Base-by-base conservation (phyloP, 1,284 basidiomycete genomes). In the Apiotrichum brassicae region DNA sequence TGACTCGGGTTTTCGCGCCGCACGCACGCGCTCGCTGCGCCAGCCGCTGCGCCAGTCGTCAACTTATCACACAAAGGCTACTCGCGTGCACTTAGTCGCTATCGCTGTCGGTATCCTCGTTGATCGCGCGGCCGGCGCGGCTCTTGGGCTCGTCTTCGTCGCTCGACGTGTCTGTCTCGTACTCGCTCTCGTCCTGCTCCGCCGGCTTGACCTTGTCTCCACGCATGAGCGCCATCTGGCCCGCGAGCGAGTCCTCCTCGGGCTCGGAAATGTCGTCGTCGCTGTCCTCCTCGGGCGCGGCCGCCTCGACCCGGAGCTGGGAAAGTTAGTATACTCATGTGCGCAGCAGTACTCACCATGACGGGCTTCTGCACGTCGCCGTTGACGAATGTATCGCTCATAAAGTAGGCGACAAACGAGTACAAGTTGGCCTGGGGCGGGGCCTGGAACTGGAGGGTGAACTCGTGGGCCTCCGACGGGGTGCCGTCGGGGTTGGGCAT, bases 201-300 rank as follows among this genome's bases (percentile, higher is more conserved):
- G 63, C 70, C 54, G 76, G 82, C 79, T 92, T 94, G 48, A 97
- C 92, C 33, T 82, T 71, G 14, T 85, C 87, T 6, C 95, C 95
- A 46, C 89, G 84, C 90, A 99, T 94, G 43, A 85, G 81, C 3
- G 94, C 93, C 92, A 98, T 97, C 77, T 99, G 95, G 4, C 95
- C 95, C 3, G 93, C 95, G 40, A 98, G 76, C 22, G 84, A 81
- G 72, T 95, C 93, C 73, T 97, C 93, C 42, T 97, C 93, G 0
- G 92, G 92, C 48, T 95, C 92, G 0, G 89, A 94, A 56, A 97
- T 97, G 51, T 93, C 90, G 65, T 94, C 91, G 43, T 93, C 91
- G 14, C 73, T 77, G 19, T 75, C 79, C 4, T 76, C 77, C 16
- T 84, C 75, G 6, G 76, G 76, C 13, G 82, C 78, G 8, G 80